These are phyloP conservation scores for Carex littledalei DNA, from an alignment of 176 grass and related monocot species.

Conservation along the genomic window DNA sequence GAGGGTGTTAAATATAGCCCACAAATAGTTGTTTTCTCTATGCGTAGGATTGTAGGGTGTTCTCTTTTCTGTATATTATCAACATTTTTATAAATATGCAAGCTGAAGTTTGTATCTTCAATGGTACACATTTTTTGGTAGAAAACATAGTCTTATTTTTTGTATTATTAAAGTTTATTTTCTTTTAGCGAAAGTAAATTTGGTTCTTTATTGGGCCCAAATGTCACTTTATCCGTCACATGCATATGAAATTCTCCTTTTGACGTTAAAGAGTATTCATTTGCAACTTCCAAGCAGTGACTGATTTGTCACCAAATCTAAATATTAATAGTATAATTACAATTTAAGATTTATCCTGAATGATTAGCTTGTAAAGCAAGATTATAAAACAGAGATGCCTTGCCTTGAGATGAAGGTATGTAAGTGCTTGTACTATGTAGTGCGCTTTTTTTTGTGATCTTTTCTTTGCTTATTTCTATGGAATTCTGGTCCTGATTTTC, in stretches of 20 bases:
- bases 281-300: not conserved
- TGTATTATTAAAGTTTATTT: not conserved
- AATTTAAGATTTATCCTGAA: not conserved
- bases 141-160: not conserved
- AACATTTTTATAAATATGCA: not conserved
- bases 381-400: slow-evolving; percentile 24
- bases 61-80: not conserved
- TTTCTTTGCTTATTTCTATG: not conserved
- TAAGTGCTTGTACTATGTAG: not conserved
- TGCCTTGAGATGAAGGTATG: slow-evolving; percentile 11
- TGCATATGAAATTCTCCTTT: not conserved
- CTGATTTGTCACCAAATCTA: not conserved
- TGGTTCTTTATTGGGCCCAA: not conserved
- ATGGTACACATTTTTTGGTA: not conserved
- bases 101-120: not conserved
- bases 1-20: not conserved
- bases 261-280: not conserved
- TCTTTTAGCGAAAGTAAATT: not conserved
- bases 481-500: not conserved
- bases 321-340: not conserved
- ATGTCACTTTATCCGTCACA: not conserved
- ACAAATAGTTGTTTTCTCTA: not conserved
- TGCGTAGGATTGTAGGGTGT: not conserved
- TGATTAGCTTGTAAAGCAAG: slow-evolving; percentile 1
- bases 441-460: not conserved